Percentiles rank a stretch among this genome's conserved stretches.
Evolutionary conservation across 2,329 filamentous ascomycete species (phyloP).

Genomic region (Cordyceps tenuipes): DNA sequence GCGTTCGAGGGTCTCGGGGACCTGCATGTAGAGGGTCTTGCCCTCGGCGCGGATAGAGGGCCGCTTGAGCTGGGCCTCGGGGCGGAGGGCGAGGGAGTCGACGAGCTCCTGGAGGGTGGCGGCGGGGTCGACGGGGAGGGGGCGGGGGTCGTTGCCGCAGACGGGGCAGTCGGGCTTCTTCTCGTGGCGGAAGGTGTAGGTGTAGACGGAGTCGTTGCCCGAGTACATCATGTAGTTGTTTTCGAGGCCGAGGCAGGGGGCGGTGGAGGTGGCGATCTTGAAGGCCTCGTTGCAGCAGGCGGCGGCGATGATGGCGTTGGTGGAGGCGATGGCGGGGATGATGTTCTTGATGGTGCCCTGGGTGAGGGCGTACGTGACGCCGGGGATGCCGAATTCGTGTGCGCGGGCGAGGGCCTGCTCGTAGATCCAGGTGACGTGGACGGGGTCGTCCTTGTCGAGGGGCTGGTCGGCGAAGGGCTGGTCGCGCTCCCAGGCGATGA

Average conservation of each 20-base stretch:
- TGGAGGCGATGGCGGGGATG: constrained; percentile 95
- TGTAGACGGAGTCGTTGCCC: constrained; percentile 91
- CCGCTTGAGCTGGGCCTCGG: constrained; percentile 89
- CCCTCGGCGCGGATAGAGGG: constrained; percentile 72
- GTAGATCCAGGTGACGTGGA: constrained; percentile 96
- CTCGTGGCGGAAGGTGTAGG: constrained; percentile 92
- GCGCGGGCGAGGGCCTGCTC: constrained; percentile 74
- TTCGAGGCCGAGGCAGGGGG: constrained; percentile 68
- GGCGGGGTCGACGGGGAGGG: constrained; percentile 61
- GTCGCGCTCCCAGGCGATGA: constrained; percentile 91
- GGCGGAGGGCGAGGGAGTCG: constrained; percentile 70
- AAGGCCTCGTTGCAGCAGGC: constrained; percentile 95
- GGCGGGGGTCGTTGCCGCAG: constrained; percentile 75
- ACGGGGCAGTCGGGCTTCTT: constrained; percentile 93
- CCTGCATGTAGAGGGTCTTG: constrained; percentile 86
- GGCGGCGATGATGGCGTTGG: constrained; percentile 92
- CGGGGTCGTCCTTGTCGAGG: constrained; percentile 91
- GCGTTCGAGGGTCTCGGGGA: constrained; percentile 71
- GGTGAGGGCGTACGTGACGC: constrained; percentile 90
- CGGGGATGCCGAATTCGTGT: constrained; percentile 78
- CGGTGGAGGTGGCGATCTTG: constrained; percentile 79
- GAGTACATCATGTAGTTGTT: constrained; percentile 99
- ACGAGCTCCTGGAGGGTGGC: constrained; percentile 76
- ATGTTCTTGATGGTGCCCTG: constrained; percentile 99
- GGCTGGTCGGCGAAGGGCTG: constrained; percentile 60